Evolutionary conservation across 2,329 filamentous ascomycete species (phyloP).

Genomic region (Teratosphaeria epicoccoides): DNA sequence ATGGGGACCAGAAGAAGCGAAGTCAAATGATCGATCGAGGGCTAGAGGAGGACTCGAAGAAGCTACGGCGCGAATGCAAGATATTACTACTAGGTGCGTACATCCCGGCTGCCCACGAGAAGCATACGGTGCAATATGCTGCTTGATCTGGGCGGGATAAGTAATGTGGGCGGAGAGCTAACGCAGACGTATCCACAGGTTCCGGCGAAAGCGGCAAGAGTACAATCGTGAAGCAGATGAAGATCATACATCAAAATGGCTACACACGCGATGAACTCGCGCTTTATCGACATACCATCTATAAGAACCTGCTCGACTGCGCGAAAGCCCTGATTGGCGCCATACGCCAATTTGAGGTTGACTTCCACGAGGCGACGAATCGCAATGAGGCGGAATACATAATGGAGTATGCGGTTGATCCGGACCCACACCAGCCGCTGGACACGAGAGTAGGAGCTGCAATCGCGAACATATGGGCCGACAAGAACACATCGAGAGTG

Average conservation of each 20-base stretch:
- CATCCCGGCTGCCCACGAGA: conserved; percentile 16
- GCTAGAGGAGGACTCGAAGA: conserved; percentile 87
- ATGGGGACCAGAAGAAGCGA: conserved; percentile 87
- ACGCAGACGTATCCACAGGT: conserved; percentile 43
- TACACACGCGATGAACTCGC: conserved; percentile 90
- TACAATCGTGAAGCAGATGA: conserved; percentile 99
- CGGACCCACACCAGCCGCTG: conserved; percentile 76
- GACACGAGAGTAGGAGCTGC: conserved; percentile 73
- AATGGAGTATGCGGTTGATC: conserved; percentile 77
- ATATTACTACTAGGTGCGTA: conserved; percentile 74
- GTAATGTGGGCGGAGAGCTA: conserved; percentile 1
- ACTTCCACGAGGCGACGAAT: conserved; percentile 61
- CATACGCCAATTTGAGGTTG: conserved; percentile 83
- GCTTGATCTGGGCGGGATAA: neutral
- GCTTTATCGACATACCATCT: conserved; percentile 90
- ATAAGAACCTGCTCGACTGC: conserved; percentile 96
- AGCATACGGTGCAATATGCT: neutral
- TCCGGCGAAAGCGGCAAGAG: conserved; percentile 98
- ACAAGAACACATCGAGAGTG: conserved; percentile 68
- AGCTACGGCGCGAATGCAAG: conserved; percentile 95
- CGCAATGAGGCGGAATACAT: conserved; percentile 68
- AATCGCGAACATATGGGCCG: conserved; percentile 79
- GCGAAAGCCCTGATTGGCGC: conserved; percentile 85
- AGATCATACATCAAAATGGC: conserved; percentile 97
- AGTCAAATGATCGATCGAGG: conserved; percentile 91